phyloP scores from a whole-genome alignment of 2,329 filamentous ascomycete genomes.

The Proliferodiscus dingleyae region DNA sequence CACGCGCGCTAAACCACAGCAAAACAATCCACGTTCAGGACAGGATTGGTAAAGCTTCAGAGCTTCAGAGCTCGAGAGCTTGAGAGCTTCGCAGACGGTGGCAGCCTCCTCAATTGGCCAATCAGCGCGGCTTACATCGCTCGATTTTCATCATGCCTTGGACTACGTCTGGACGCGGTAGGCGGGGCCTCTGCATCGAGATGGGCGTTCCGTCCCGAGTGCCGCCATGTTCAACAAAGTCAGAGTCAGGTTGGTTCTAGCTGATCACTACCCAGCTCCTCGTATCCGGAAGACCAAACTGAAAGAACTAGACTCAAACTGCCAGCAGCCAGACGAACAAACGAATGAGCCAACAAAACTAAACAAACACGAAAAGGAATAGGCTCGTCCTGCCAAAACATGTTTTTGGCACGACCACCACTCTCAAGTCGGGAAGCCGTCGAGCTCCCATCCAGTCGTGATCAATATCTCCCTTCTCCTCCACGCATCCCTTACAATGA shows the following conservation, averaged over 20 bases:
- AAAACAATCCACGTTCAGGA: conserved; percentile 7
- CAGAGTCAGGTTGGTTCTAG: no score
- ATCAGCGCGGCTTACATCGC: not conserved
- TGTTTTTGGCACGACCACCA: no score
- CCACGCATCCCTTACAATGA: no score
- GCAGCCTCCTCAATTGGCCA: not conserved
- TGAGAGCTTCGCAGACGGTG: not conserved
- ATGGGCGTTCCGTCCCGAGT: not conserved
- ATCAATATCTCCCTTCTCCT: not conserved
- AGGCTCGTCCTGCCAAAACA: no score
- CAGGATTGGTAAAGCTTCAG: conserved; percentile 6
- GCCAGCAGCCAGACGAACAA: no score
- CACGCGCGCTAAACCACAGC: conserved; percentile 9
- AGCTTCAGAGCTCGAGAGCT: not conserved
- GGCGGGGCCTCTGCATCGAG: not conserved
- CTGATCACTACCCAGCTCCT: no score
- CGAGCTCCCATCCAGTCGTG: no score
- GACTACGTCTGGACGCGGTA: not conserved
- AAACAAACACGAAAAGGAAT: not conserved
- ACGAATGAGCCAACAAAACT: no score
- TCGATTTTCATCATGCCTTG: not conserved
- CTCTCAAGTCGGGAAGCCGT: no score
- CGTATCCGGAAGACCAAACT: no score
- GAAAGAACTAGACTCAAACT: no score
- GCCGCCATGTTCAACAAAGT: no score